Evolutionary conservation across 2,329 filamentous ascomycete genomes (phyloP).

Genomic region (Aspergillus clavatus): DNA sequence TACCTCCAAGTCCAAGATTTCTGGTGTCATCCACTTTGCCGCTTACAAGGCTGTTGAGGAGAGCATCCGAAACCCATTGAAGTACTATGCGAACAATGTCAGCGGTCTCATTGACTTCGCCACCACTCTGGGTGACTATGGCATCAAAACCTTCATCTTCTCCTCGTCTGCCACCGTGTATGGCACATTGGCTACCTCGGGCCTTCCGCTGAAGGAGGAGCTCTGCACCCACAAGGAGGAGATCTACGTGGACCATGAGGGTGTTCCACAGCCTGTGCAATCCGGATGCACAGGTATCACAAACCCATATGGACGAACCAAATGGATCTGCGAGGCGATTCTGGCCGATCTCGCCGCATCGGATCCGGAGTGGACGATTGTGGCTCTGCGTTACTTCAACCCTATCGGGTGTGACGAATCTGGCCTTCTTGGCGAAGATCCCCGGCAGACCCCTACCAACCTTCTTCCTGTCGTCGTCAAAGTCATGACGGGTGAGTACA

Average conservation of each 20-base stretch:
- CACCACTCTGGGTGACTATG: constrained; percentile 52
- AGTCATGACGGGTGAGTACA: constrained; percentile 53
- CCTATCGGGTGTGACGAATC: constrained; percentile 62
- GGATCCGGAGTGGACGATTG: constrained; percentile 59
- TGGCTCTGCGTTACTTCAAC: constrained; percentile 63
- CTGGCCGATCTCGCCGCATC: constrained; percentile 57
- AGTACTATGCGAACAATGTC: constrained; percentile 66
- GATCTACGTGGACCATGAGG: constrained; percentile 41
- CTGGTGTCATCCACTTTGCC: constrained; percentile 65
- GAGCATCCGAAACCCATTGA: constrained; percentile 56
- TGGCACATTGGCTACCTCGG: constrained; percentile 50
- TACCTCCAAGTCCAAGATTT: constrained; percentile 47
- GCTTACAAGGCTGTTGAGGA: constrained; percentile 64
- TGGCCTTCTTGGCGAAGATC: constrained; percentile 60
- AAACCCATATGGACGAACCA: constrained; percentile 62
- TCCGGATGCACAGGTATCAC: constrained; percentile 55
- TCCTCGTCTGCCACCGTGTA: constrained; percentile 66
- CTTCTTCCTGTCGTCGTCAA: constrained; percentile 61
- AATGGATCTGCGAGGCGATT: constrained; percentile 65
- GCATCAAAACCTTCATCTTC: constrained; percentile 63
- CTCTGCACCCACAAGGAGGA: constrained; percentile 52
- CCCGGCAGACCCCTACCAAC: constrained; percentile 58
- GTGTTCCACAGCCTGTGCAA: constrained; percentile 39
- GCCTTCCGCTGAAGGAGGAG: constrained; percentile 52
- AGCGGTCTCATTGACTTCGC: constrained; percentile 59